Conservation (phyloP, 2,329 filamentous ascomycete genomes). For the Penicillium capsulatum region DNA sequence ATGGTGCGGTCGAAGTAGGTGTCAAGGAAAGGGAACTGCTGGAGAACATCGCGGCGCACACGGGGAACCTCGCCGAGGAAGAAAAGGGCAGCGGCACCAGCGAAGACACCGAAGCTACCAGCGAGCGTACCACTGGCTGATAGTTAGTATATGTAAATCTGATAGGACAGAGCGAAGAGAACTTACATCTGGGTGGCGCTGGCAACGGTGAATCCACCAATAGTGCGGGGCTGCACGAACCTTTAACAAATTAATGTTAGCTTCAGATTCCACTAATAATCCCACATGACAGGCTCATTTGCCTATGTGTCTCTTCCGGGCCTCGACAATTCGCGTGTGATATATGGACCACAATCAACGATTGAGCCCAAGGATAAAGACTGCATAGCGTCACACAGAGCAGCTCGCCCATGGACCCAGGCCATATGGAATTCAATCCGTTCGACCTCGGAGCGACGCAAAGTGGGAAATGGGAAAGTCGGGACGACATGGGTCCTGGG, state of each 20-base stretch:
- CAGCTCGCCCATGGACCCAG: too few species aligned
- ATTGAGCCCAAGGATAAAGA: too few species aligned
- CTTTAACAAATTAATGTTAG: slow-evolving; percentile 30
- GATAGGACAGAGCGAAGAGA: neutral
- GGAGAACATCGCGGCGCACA: slow-evolving; percentile 59
- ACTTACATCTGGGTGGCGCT: slow-evolving; percentile 47
- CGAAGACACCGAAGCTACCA: slow-evolving; percentile 54
- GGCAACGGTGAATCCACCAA: slow-evolving; percentile 48
- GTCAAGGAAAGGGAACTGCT: slow-evolving; percentile 57
- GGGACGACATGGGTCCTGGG: slow-evolving; percentile 6
- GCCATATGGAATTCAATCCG: too few species aligned
- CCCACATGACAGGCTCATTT: neutral
- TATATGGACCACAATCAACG: too few species aligned
- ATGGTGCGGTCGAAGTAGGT: slow-evolving; percentile 55
- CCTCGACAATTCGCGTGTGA: too few species aligned
- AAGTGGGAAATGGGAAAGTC: neutral
- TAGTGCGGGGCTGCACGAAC: slow-evolving; percentile 48
- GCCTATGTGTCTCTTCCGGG: neutral
- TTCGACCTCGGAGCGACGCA: too few species aligned
- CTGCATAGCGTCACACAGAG: too few species aligned
- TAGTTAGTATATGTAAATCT: neutral
- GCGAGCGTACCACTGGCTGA: slow-evolving; percentile 44
- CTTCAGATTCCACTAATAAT: neutral
- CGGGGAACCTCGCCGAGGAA: slow-evolving; percentile 62
- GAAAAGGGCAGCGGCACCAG: slow-evolving; percentile 58